These are phyloP conservation scores for Fusarium irregulare DNA, from an alignment of 2,329 filamentous ascomycete genomes.

Conservation along the genomic window DNA sequence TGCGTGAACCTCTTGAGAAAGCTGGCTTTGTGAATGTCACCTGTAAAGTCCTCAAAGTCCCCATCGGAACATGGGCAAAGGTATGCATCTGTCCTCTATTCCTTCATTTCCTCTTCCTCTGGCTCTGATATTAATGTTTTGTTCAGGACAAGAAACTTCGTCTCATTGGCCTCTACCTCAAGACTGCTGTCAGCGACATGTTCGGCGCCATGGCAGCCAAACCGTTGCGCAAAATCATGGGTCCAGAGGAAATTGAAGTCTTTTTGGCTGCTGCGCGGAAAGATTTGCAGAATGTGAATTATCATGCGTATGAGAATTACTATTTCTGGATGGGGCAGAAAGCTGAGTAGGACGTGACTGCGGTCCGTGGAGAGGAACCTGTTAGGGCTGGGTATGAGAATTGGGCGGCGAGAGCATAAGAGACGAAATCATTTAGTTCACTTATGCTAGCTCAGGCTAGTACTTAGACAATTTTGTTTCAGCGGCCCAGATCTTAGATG, in stretches of 20 bases:
- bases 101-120: too few species aligned
- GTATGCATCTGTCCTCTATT: neutral
- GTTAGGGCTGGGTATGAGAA: too few species aligned
- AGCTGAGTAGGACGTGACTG: neutral
- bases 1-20: constrained; percentile 21
- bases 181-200: constrained; percentile 39
- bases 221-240: constrained; percentile 33
- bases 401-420: too few species aligned
- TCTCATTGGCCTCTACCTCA: constrained; percentile 30
- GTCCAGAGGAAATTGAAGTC: constrained; percentile 29
- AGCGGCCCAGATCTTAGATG: too few species aligned
- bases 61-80: constrained; percentile 41
- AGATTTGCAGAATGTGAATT: constrained; percentile 22
- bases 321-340: constrained; percentile 45
- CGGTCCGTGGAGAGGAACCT: too few species aligned
- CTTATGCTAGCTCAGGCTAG: too few species aligned
- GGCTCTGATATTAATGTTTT: too few species aligned
- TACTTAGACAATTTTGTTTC: too few species aligned
- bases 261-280: constrained; percentile 33
- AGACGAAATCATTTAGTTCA: too few species aligned
- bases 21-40: constrained; percentile 35
- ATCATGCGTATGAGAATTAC: constrained; percentile 42
- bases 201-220: constrained; percentile 43
- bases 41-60: constrained; percentile 38
- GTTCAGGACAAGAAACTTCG: constrained; percentile 39